phyloP scores from a whole-genome alignment of 2,329 filamentous ascomycete genomes.

The Aspergillus felis region DNA sequence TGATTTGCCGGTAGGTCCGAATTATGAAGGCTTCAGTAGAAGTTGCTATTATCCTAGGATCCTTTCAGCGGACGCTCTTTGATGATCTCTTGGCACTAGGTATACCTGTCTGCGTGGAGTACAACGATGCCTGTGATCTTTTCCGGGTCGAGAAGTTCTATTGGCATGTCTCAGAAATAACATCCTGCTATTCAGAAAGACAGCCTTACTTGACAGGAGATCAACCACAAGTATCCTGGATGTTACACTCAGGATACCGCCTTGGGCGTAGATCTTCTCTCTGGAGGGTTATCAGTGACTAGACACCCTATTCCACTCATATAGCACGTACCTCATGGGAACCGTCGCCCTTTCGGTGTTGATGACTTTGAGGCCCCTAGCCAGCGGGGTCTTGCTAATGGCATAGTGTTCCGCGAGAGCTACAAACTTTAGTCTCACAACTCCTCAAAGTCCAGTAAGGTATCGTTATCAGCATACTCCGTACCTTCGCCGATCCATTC shows the following conservation, averaged over 20 bases:
- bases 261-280: slow-evolving; percentile 85
- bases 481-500: slow-evolving; percentile 84
- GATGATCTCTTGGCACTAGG: neutral
- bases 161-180: slow-evolving; percentile 8
- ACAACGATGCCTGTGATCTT: slow-evolving; percentile 83
- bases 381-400: slow-evolving; percentile 75
- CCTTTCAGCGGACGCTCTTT: slow-evolving; percentile 8
- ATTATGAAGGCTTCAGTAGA: slow-evolving; percentile 93
- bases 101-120: slow-evolving; percentile 72
- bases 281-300: slow-evolving; percentile 39
- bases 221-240: slow-evolving; percentile 94
- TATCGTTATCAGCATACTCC: neutral
- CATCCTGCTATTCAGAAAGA: neutral
- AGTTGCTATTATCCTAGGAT: slow-evolving; percentile 67
- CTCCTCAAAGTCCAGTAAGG: neutral
- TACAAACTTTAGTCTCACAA: slow-evolving; percentile 11
- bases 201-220: slow-evolving; percentile 63
- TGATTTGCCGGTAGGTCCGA: slow-evolving; percentile 88
- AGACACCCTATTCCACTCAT: neutral
- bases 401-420: slow-evolving; percentile 92
- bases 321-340: slow-evolving; percentile 52
- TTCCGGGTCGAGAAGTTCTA: slow-evolving; percentile 67
- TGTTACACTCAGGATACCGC: slow-evolving; percentile 93
- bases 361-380: slow-evolving; percentile 81
- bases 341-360: slow-evolving; percentile 94